These are phyloP conservation scores for Ambrosiella cleistominuta DNA, from an alignment of 2,329 filamentous ascomycete species.

Conservation along the genomic window DNA sequence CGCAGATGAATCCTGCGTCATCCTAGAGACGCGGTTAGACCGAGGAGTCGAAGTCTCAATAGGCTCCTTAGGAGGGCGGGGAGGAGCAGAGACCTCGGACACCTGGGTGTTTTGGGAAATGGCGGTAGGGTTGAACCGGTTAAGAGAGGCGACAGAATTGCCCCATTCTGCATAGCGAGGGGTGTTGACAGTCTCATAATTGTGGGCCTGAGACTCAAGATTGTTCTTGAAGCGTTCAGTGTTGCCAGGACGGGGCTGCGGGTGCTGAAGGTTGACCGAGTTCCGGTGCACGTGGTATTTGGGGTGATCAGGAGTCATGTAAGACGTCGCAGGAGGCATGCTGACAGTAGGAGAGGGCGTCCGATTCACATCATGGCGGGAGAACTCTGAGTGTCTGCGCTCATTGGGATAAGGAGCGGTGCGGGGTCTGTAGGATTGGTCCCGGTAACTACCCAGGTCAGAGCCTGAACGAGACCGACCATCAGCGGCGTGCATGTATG, in stretches of 20 bases:
- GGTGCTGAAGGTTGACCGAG: slow-evolving; percentile 63
- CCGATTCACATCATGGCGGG: slow-evolving; percentile 29
- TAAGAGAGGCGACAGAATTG: slow-evolving; percentile 40
- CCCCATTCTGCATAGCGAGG: slow-evolving; percentile 45
- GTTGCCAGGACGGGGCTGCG: slow-evolving; percentile 57
- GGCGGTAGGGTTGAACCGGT: slow-evolving; percentile 30
- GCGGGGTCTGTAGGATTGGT: slow-evolving; percentile 31
- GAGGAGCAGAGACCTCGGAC: slow-evolving; percentile 27
- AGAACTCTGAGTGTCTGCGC: slow-evolving; percentile 39
- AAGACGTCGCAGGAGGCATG: slow-evolving; percentile 30
- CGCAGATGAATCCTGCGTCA: background rate
- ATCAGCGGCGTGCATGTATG: slow-evolving; percentile 20
- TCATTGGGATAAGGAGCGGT: slow-evolving; percentile 42
- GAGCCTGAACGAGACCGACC: slow-evolving; percentile 59
- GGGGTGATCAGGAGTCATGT: slow-evolving; percentile 45
- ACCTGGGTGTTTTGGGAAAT: slow-evolving; percentile 31
- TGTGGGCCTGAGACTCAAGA: slow-evolving; percentile 54
- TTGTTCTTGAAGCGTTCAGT: slow-evolving; percentile 58
- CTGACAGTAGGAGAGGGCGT: slow-evolving; percentile 13
- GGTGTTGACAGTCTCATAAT: slow-evolving; percentile 44
- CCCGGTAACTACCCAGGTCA: slow-evolving; percentile 51
- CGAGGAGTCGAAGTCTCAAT: slow-evolving; percentile 21
- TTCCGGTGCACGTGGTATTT: slow-evolving; percentile 73
- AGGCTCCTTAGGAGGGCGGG: slow-evolving; percentile 46
- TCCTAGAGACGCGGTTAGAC: slow-evolving; percentile 19